phyloP scores from a whole-genome alignment of 495 filamentous ascomycete genomes.

The Daldinia caldariorum region DNA sequence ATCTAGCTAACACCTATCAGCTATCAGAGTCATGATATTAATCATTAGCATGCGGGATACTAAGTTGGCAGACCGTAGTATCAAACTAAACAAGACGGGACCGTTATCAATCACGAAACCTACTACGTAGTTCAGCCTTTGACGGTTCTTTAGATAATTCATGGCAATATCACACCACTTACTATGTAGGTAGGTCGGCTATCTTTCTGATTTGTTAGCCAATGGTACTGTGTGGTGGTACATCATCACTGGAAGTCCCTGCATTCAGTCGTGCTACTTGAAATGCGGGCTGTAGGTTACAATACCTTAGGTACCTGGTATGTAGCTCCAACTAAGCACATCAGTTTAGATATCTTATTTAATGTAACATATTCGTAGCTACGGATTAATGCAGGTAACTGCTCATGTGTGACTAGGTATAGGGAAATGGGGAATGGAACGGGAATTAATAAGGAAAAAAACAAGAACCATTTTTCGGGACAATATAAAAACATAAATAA shows the following conservation, averaged over 20 bases:
- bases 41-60: neutral
- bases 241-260: slow-evolving; percentile 16
- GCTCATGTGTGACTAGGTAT: neutral
- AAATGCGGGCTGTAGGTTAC: neutral
- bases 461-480: neutral
- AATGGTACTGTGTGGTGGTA: neutral
- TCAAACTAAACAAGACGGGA: slow-evolving; percentile 3
- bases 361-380: no score
- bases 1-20: neutral
- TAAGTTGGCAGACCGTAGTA: neutral
- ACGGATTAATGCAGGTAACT: no score
- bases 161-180: neutral
- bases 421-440: neutral
- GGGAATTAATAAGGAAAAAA: neutral
- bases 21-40: neutral
- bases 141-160: neutral
- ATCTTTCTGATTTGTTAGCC: neutral
- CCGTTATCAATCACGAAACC: slow-evolving; percentile 13
- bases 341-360: no score
- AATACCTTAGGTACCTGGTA: no score
- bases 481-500: slow-evolving; percentile 4
- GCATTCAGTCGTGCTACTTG: slow-evolving; percentile 2
- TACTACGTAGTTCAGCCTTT: slow-evolving; percentile 21
- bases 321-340: no score
- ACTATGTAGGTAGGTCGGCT: neutral